Evolutionary conservation across 306 rosid genomes (phyloP).

Genomic region (Abrus precatorius): DNA sequence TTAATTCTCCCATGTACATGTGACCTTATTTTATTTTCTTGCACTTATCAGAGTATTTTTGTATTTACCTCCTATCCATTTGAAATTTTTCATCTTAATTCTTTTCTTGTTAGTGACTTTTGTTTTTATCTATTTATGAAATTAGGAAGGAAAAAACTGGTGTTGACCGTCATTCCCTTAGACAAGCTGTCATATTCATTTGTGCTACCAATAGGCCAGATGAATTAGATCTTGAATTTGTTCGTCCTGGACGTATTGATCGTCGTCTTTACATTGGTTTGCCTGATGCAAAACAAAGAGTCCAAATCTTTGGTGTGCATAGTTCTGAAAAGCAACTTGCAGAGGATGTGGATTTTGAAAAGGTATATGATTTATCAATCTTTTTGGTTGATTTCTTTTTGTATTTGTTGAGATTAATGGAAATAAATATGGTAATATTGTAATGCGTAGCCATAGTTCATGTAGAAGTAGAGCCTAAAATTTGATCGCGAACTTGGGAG

Average conservation of each 20-base stretch:
- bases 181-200: conserved; percentile 96
- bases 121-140: conserved; percentile 40
- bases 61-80: conserved; percentile 13
- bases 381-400: background rate
- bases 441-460: too few species aligned
- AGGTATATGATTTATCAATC: conserved; percentile 62
- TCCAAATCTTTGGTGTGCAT: conserved; percentile 87
- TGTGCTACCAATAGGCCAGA: conserved; percentile 98
- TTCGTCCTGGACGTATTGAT: conserved; percentile 90
- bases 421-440: too few species aligned
- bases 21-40: conserved; percentile 9
- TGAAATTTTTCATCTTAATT: conserved; percentile 6
- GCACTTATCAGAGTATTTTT: background rate
- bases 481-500: too few species aligned
- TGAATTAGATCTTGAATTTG: conserved; percentile 91
- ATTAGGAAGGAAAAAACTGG: conserved; percentile 90
- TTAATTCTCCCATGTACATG: background rate
- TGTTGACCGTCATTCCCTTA: conserved; percentile 85
- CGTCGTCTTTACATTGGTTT: conserved; percentile 96
- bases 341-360: conserved; percentile 79
- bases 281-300: conserved; percentile 92
- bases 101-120: conserved; percentile 35
- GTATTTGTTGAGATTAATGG: too few species aligned
- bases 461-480: too few species aligned
- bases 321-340: conserved; percentile 84